These are phyloP conservation scores for Cardamine occulta DNA, from an alignment of 345 rosid species.

Conservation along the genomic window DNA sequence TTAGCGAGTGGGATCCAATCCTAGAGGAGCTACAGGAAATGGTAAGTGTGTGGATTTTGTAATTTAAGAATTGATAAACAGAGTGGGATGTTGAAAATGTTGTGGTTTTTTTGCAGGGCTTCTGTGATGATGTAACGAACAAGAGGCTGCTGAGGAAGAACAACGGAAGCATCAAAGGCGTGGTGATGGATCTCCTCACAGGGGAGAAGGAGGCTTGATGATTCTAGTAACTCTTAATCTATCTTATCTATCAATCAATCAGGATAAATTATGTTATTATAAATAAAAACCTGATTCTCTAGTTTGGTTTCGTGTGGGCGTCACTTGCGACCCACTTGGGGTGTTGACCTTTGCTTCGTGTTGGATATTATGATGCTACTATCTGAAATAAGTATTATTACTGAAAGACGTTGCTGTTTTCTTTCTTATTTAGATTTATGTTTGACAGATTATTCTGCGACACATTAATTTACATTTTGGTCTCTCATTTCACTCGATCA, in stretches of 20 bases:
- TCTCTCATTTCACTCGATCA: background rate
- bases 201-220: conserved; percentile 61
- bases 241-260: background rate
- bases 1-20: conserved; percentile 85
- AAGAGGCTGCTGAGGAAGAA: conserved; percentile 91
- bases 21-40: conserved; percentile 86
- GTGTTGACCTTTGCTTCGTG: conserved; percentile 13
- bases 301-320: conserved; percentile 21
- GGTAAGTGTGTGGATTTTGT: conserved; percentile 51
- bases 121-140: conserved; percentile 71
- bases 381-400: background rate
- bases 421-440: background rate
- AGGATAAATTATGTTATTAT: conserved; percentile 17
- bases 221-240: conserved; percentile 8
- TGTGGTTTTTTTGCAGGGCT: conserved; percentile 61
- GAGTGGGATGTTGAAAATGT: background rate
- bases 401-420: background rate
- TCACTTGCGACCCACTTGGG: background rate
- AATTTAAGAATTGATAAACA: background rate
- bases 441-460: background rate
- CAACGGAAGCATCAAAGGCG: conserved; percentile 88
- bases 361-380: background rate
- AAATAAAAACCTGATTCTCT: conserved; percentile 36
- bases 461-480: background rate
- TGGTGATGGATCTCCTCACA: conserved; percentile 87